Base-by-base conservation (phyloP, 345 rosid genomes). In the Anacardium occidentale region DNA sequence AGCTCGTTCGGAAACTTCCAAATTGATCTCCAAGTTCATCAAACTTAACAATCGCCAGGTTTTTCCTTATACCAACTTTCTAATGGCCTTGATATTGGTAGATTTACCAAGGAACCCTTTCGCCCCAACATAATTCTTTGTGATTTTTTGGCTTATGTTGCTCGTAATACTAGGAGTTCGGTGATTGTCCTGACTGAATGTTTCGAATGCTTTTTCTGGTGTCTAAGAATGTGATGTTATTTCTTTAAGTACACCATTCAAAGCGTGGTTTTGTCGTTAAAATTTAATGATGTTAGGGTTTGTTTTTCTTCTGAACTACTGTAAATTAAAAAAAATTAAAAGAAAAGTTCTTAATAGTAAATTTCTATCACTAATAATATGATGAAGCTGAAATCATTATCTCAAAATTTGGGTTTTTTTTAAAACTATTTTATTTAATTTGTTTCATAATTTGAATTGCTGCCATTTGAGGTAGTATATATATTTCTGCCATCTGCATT, bases 11-110 rank as follows among this genome's bases (percentile, higher is more conserved):
- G 85, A 79, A 29, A 63, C 81, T 34, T 37, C 84, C 55, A 74
- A 71, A 24, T 72, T 83, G 79, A 64, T 85, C 79, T 44, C 85
- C 79, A 75, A 57, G 79, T 85, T 83, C 82, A 76, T 85, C 72
- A 85, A 83, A 76, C 82, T 85, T 78, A 81, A 85, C 77, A 79
- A 79, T 50, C 81, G 76, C 15, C 74, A 81, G 87, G 89, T 85
- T 24, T 37, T 15, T 15, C 25, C 68, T 45, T 17, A 29, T 11
- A 29, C 21, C 47, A 10, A 10, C 17, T 13, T 26, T 22, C 22
- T 63, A 20, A 0, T 44, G 11, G 32, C 13, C 24, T 20, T 29
- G 32, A 21, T 12, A 44, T 21, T n/a, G 0, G 21, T 63, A 9
- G 26, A 63, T 40, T 62, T 40, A 21, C 15, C 7, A 25, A 25